These are phyloP conservation scores for Botryotinia calthae DNA, from an alignment of 2,329 filamentous ascomycete species.

Conservation along the genomic window DNA sequence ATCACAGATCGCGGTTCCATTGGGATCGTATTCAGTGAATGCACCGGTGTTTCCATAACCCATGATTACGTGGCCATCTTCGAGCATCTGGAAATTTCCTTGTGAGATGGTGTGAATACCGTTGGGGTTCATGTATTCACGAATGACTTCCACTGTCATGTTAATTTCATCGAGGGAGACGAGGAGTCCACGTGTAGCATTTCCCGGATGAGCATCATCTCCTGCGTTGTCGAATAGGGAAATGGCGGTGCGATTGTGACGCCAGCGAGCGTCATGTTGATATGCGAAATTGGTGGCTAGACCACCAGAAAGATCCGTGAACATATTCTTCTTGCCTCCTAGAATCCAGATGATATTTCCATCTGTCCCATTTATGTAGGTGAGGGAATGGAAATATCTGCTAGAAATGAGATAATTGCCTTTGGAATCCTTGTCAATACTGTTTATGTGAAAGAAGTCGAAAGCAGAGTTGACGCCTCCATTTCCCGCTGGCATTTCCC, in stretches of 20 bases:
- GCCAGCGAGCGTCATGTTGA: constrained; percentile 49
- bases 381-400: constrained; percentile 46
- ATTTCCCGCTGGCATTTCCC: constrained; percentile 38
- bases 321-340: constrained; percentile 46
- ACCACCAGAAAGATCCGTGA: constrained; percentile 37
- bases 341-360: constrained; percentile 50
- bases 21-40: constrained; percentile 31
- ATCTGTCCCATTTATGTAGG: constrained; percentile 47
- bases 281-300: constrained; percentile 48
- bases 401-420: constrained; percentile 50
- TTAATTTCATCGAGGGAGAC: constrained; percentile 28
- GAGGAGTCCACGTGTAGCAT: constrained; percentile 29
- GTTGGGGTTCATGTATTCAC: constrained; percentile 28
- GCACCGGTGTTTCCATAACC: constrained; percentile 31
- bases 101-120: constrained; percentile 29
- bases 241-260: constrained; percentile 32
- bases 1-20: constrained; percentile 38
- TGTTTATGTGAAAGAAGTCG: constrained; percentile 41
- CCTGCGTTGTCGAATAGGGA: constrained; percentile 32
- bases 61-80: constrained; percentile 31
- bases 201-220: constrained; percentile 22
- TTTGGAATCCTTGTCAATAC: constrained; percentile 41
- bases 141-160: constrained; percentile 26
- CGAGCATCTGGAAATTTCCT: constrained; percentile 31
- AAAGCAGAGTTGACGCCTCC: constrained; percentile 43